These are phyloP conservation scores for Vitis amurensis DNA, from an alignment of 164 flowering plant genomes.

Conservation along the genomic window DNA sequence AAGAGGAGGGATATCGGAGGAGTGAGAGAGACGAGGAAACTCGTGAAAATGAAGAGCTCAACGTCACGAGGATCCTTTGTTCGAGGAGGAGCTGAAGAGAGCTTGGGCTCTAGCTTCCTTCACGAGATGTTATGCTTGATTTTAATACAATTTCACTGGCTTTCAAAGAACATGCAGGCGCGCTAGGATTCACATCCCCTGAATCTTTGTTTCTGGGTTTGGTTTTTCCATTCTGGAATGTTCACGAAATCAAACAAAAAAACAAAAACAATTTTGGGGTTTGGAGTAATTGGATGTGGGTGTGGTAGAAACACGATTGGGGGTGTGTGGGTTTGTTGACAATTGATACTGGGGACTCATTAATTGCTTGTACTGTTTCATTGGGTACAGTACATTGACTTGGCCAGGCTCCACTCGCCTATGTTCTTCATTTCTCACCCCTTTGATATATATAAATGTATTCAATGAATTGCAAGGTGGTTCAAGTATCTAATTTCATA, in stretches of 20 bases:
- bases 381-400: too few species aligned
- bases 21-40: constrained; percentile 43
- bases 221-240: neutral
- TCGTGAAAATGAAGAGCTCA: constrained; percentile 74
- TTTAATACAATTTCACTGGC: constrained; percentile 21
- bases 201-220: constrained; percentile 16
- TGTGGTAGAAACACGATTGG: too few species aligned
- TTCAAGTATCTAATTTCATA: too few species aligned
- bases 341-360: neutral
- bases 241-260: too few species aligned
- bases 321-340: too few species aligned
- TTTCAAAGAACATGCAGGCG: neutral
- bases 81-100: constrained; percentile 31
- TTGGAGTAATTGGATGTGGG: too few species aligned
- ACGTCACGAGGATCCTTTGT: constrained; percentile 76
- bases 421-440: too few species aligned
- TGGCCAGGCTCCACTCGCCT: too few species aligned
- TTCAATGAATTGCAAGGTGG: too few species aligned
- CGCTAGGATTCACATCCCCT: constrained; percentile 15
- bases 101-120: constrained; percentile 10
- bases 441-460: too few species aligned
- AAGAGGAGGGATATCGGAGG: neutral
- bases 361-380: constrained; percentile 1
- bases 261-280: too few species aligned
- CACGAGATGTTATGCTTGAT: constrained; percentile 54